Base-by-base conservation (phyloP, 441 rosid species). In the Manihot esculenta region DNA sequence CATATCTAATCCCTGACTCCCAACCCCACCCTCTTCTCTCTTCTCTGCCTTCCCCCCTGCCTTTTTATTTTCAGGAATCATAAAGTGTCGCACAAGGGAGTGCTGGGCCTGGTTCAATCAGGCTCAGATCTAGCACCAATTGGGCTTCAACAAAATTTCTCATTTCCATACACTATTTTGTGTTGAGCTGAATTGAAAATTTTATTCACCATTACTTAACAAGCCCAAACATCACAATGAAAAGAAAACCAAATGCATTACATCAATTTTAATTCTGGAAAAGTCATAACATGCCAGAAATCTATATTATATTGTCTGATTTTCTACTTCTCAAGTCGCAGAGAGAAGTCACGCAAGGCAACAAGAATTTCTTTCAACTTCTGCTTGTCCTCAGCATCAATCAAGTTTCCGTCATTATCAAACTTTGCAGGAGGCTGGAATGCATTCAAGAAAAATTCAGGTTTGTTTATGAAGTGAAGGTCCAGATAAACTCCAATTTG, bases 351-450 rank as follows among this genome's bases (percentile, higher is more conserved):
- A 18, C 78, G 82, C 73, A 93, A 79, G 24, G 92, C 80, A 26
- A 82, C 21, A 60, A 90, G 86, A 49, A 89, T 85, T 65, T 72
- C 56, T 51, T 83, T 86, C 2, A 90, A 27, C 71, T 45, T 83
- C 70, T 87, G 79, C 72, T 69, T 84, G 11, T 77, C 65, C 55
- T 44, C 79, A 11, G 74, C 82, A 73, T 93, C 97, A 10, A 85
- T 55, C 73, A 93, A 47, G 74, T 87, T 84, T 44, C 97, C 91
- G 49, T 90, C 73, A 0, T 58, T 48, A 14, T 92, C 93, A 45
- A 92, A 92, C 57, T 86, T 92, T 30, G 85, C 79, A n/a, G 95
- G 96, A 20, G 89, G 82, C 54, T 84, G 78, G 66, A 83, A 92
- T 12, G 86, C 96, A 30, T 81, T 81, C 78, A 90, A 23, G 76